Evolutionary conservation across 306 rosid species (phyloP), one percentile per base, ranked within the genome.

Genomic region (Prunus mongolica): DNA sequence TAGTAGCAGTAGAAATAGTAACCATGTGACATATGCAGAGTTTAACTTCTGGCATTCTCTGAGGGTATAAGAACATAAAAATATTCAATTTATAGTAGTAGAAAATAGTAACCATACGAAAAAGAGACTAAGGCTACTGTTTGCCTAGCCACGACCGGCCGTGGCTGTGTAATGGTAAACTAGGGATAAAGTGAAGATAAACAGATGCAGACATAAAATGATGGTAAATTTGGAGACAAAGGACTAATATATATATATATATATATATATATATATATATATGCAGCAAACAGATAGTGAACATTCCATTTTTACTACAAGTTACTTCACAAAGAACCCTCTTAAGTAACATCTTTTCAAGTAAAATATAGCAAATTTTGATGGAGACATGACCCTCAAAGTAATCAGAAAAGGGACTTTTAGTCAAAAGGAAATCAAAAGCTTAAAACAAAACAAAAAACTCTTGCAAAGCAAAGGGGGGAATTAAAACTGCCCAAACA

Each of bases 381-480:
- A 85, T 61, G 27, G 82, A 80, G 86, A 86, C 71, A 67, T 56
- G 76, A 84, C 89, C 76, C 81, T 76, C 79, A 83, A 89, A 83
- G 88, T 77, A 86, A 81, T 44, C 60, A 74, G 64, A 32, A 83
- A 92, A 83, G 78, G 82, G 81, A 7, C 44, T 6, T 18, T 11
- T 13, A 71, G 93, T 89, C 95, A 93, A 89, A 89, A 85, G 89
- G 75, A 60, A 82, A 83, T 77, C 81, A 76, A 91, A 77, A 87
- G 90, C 83, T 77, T 75, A 64, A 80, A 80, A 80, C 77, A 13
- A 15, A 15, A 52, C 5, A 83, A 46, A 46, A 41, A 20, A 84
- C 80, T 69, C 57, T 88, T 83, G 81, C 75, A 86, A 84, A 58
- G 80, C 66, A 82, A 74, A 84, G 71, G 78, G 50, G 3, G 3